Base-by-base conservation (phyloP, 2,329 filamentous ascomycete genomes). In the Pestalotiopsis sp. region DNA sequence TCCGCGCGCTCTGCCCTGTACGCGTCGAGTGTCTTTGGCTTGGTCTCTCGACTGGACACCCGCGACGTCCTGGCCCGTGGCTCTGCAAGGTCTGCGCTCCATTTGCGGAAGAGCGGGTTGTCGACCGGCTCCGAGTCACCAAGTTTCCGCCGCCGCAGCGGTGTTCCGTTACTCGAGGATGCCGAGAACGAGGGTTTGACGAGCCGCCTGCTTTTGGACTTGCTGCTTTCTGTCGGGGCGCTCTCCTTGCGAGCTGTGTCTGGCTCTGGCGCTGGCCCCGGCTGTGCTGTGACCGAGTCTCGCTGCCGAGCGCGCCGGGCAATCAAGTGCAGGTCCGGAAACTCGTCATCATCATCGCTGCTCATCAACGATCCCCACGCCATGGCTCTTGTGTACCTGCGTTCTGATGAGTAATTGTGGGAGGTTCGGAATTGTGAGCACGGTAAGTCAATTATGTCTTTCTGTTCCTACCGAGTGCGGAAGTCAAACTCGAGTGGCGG, bases 271-370 rank as follows among this genome's bases (percentile, higher is more conserved):
- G 17, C 30, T 9, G 39, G 4, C 48, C 57, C 67, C 56, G 44
- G 58, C 59, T 58, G 17, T 56, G 52, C 63, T 1, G 65, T n/a
- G 17, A 66, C 63, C n/a, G 20, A 13, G 24, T 56, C 64, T 48
- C 67, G 71, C 24, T 70, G 68, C 68, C 71, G 74, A 24, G 73
- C 70, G 24, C 66, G 70, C 61, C 68, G 69, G 68, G 76, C 59
- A 9, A 82, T 68, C 2, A 76, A 74, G 52, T 78, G 75, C 26
- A 82, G 67, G 40, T 81, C 80, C 1, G 82, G 81, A 30, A 83
- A 78, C 40, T 83, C 82, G 56, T 84, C 81, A 22, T 83, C 80
- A 64, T 68, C 81, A 22, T 83, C 80, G 65, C 69, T 72, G 56
- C 66, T 70, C 7, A 70, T 73, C 67, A 71, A 67, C 70, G 76